phyloP scores from a whole-genome alignment of 345 rosid species.

The Pugionium dolabratum region DNA sequence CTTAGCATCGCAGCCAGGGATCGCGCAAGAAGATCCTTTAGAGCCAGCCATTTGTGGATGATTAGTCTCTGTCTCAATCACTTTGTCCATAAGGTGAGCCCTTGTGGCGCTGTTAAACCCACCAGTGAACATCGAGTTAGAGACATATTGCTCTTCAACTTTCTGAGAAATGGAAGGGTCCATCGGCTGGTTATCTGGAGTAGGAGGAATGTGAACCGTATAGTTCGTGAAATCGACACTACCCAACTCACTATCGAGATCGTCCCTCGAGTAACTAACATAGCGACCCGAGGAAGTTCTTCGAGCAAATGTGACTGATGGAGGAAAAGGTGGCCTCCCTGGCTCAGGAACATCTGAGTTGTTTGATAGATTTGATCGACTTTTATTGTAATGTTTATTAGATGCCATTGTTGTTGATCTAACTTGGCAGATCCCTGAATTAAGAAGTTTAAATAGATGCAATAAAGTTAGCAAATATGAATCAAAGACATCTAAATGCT shows the following conservation, averaged over 20 bases:
- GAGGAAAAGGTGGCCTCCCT: constrained; percentile 62
- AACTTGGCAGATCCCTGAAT: constrained; percentile 45
- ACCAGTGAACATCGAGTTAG: constrained; percentile 90
- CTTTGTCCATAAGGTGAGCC: constrained; percentile 98
- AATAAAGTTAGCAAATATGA: constrained; percentile 21
- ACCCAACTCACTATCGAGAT: constrained; percentile 89
- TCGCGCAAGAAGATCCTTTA: constrained; percentile 86
- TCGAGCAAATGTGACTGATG: constrained; percentile 67
- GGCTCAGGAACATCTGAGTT: constrained; percentile 65
- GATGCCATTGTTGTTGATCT: constrained; percentile 58
- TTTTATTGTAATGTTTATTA: constrained; percentile 53
- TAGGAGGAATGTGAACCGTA: constrained; percentile 89
- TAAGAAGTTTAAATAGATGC: constrained; percentile 24
- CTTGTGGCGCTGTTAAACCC: constrained; percentile 85
- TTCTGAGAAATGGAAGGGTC: constrained; percentile 89
- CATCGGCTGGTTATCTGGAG: constrained; percentile 96
- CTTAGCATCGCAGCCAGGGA: constrained; percentile 93
- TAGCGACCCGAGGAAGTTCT: constrained; percentile 89
- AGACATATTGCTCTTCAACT: constrained; percentile 97
- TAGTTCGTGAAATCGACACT: constrained; percentile 73
- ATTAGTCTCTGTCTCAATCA: constrained; percentile 79
- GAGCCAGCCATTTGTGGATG: constrained; percentile 99
- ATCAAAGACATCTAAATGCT: constrained; percentile 17
- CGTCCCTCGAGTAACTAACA: constrained; percentile 86
- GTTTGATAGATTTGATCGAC: constrained; percentile 60